These are phyloP conservation scores for Coemansia erecta DNA, from an alignment of 192 early-diverging fungal species.

Conservation along the genomic window DNA sequence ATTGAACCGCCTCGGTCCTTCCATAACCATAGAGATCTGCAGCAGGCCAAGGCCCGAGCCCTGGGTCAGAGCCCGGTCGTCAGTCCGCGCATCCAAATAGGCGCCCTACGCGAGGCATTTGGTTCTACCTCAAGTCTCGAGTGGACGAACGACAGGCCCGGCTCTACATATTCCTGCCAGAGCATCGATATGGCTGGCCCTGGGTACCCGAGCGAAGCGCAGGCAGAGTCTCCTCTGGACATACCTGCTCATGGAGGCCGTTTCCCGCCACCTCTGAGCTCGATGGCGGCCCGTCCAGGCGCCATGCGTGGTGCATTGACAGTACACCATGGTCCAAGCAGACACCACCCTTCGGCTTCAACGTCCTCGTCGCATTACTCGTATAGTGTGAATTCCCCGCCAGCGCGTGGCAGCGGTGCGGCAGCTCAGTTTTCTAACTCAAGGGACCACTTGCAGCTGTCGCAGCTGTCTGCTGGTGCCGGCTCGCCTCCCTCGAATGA, in stretches of 20 bases:
- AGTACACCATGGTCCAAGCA: constrained; percentile 15
- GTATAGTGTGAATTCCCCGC: constrained; percentile 27
- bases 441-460: constrained; percentile 12
- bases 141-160: constrained; percentile 41
- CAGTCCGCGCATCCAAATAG: constrained; percentile 28
- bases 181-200: constrained; percentile 21
- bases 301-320: constrained; percentile 25
- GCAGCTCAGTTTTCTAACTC: constrained; percentile 12
- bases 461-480: constrained; percentile 12
- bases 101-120: constrained; percentile 35
- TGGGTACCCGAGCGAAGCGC: constrained; percentile 16
- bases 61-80: constrained; percentile 18
- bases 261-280: constrained; percentile 39
- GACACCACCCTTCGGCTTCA: constrained; percentile 42
- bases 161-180: constrained; percentile 36
- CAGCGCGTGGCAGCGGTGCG: constrained; percentile 15
- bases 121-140: constrained; percentile 45
- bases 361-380: constrained; percentile 47
- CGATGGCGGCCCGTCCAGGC: constrained; percentile 35
- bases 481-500: constrained; percentile 7
- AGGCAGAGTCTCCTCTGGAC: constrained; percentile 49
- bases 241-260: constrained; percentile 20
- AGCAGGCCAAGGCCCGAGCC: constrained; percentile 13
- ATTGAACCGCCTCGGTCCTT: constrained; percentile 18
- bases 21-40: constrained; percentile 24